Conservation (phyloP, 345 rosid genomes). For the Viola odorata region DNA sequence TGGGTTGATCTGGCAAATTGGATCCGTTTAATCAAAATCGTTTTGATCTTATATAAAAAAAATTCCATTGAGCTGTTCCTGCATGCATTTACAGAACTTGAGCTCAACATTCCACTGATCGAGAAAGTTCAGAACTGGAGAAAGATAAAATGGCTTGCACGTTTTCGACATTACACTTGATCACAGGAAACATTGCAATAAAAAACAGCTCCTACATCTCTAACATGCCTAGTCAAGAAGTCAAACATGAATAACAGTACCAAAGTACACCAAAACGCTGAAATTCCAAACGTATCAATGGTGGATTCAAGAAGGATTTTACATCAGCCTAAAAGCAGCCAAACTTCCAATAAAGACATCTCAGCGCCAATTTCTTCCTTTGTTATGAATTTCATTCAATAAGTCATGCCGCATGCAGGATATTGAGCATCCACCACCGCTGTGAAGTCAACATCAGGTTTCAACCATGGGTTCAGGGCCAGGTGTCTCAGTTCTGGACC, state of each 20-base stretch:
- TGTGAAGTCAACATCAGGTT: slow-evolving; percentile 36
- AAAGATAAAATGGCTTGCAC: too few relatives aligned
- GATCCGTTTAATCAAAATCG: too few relatives aligned
- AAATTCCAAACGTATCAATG: slow-evolving; percentile 1
- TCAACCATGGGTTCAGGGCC: slow-evolving; percentile 95
- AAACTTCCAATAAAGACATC: too few relatives aligned
- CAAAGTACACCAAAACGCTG: not conserved
- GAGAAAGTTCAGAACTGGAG: too few relatives aligned
- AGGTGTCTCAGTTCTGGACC: slow-evolving; percentile 44
- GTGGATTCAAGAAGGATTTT: slow-evolving; percentile 24
- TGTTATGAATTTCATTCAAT: too few relatives aligned
- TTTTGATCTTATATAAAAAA: too few relatives aligned
- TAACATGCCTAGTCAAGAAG: not conserved
- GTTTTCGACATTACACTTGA: too few relatives aligned
- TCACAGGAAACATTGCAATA: too few relatives aligned
- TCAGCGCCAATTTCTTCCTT: too few relatives aligned
- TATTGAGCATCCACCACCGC: slow-evolving; percentile 10
- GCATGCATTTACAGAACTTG: not conserved
- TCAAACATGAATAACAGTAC: not conserved
- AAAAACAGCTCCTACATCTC: not conserved
- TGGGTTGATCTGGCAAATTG: too few relatives aligned
- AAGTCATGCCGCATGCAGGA: too few relatives aligned
- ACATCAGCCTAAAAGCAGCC: slow-evolving; percentile 11
- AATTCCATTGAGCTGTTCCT: not conserved
- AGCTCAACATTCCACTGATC: too few relatives aligned